Base-by-base conservation (phyloP, 169 alveolate genomes). In the Eimeria mitis region DNA sequence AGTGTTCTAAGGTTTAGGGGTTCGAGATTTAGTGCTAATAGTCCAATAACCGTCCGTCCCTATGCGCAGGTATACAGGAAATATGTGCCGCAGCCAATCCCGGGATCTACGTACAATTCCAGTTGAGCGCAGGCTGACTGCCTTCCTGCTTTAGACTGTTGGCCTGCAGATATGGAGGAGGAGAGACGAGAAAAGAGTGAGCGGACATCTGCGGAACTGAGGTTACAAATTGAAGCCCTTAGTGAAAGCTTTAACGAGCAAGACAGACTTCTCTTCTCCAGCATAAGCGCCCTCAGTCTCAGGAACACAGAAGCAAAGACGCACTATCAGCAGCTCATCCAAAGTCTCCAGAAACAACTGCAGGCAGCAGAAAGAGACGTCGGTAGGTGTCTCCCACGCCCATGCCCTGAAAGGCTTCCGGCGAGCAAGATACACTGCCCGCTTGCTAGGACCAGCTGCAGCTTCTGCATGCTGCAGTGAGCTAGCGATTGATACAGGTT, bases 341-440 rank as follows among this genome's bases (percentile, higher is more conserved):
- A 83, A 59, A 40, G 52, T 37, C 90, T 83, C 11, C 90, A 83
- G 76, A 49, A 59, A 42, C 90, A 83, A 52, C 73, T 83, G 56
- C 90, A 83, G 40, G 90, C 90, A 52, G 90, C 90, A 37, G 90
- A 83, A 40, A 40, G 90, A 19, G 90, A 83, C 19, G 90, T 83
- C 31, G 90, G 90, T 83, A 56, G 65, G 88, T 4, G 76, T 1
- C 0, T 73, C n/a, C 2, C 13, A 21, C 16, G 83, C 34, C 0
- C 83, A 73, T 73, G 52, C 19, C 56, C 34, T 9, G 54, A 34
- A 40, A 37, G 13, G n/a, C 56, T 21, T 40, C 11, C n/a, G 40
- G 40, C 0, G 34, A 73, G 83, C 83, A 40, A 13, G 54, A 73
- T 14, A 8, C 83, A 37, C 21, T 73, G 54, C 52, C 54, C 83